Evolutionary conservation across 2,329 filamentous ascomycete species (phyloP).

Genomic region (Davidsoniella neocaledoniae): DNA sequence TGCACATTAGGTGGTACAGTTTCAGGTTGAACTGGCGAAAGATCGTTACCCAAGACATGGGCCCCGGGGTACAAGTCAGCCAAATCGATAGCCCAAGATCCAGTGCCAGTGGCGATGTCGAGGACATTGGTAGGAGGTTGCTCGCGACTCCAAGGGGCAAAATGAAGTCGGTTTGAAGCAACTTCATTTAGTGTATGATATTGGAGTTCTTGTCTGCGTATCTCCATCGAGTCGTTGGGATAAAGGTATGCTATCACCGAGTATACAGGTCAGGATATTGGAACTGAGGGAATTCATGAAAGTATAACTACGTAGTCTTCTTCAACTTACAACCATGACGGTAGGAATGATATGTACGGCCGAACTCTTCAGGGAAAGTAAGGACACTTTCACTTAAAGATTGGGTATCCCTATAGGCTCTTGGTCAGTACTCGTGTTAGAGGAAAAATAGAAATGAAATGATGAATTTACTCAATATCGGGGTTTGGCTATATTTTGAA

Average conservation of each 20-base stretch:
- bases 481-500: no score
- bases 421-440: background rate
- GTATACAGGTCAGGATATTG: background rate
- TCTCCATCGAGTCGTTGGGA: conserved; percentile 28
- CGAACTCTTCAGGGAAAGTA: conserved; percentile 26
- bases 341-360: conserved; percentile 31
- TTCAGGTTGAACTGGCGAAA: conserved; percentile 50
- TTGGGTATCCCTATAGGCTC: conserved; percentile 17
- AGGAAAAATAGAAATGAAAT: background rate
- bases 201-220: conserved; percentile 26
- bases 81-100: conserved; percentile 51
- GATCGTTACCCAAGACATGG: conserved; percentile 44
- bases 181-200: conserved; percentile 22
- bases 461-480: background rate
- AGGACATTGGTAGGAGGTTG: conserved; percentile 23
- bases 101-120: conserved; percentile 30
- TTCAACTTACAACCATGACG: conserved; percentile 27
- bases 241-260: conserved; percentile 26
- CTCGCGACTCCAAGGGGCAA: conserved; percentile 24
- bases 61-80: conserved; percentile 43
- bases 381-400: conserved; percentile 27
- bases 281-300: background rate
- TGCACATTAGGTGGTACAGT: conserved; percentile 55
- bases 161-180: conserved; percentile 25
- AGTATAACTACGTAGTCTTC: background rate